Base-by-base conservation (phyloP, 805 yeast genomes). In the Yamadazyma insecticola region DNA sequence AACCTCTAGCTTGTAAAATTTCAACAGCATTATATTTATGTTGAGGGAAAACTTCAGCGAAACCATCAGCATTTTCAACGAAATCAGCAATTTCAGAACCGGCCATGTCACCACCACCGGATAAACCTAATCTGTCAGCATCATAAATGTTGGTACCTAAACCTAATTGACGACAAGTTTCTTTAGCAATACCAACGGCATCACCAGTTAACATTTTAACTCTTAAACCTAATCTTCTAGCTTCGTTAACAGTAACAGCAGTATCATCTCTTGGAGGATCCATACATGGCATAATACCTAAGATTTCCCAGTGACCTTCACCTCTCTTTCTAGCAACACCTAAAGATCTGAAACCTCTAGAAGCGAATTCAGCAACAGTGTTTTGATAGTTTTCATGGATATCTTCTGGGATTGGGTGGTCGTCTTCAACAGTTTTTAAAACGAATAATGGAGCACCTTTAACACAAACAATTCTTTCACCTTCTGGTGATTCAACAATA, bases 321-420 rank as follows among this genome's bases (percentile, higher is more conserved):
- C 94, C 96, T 75, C 95, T 81, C 86, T 86, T 86, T 78, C 96
- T 85, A 47, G 96, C 96, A 73, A 88, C 96, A 81, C 96, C 96
- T 63, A 88, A 76, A 57, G 96, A 88, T 72, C 96, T 78, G 90
- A 86, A 88, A 78, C 96, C 96, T 79, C 96, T 82, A 54, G 94
- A 81, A 60, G 96, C 96, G 63, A 88, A 86, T 72, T 88, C 96
- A 58, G 95, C 95, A 55, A 88, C 96, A 69, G 87, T 87, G 79
- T 86, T 84, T 76, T 87, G 94, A 70, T 88, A 88, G 76, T 84
- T 86, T 72, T 85, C 92, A 60, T 82, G 84, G 62, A 88, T 72
- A 61, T 84, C 94, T 72, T 86, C 96, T 53, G 95, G 94, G 50
- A 88, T 81, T 63, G 95, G 92, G 72, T 86, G 95, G 72, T 86